Evolutionary conservation across 441 rosid species (phyloP), one percentile per base, ranked within the genome.

Genomic region (Gossypium davidsonii): DNA sequence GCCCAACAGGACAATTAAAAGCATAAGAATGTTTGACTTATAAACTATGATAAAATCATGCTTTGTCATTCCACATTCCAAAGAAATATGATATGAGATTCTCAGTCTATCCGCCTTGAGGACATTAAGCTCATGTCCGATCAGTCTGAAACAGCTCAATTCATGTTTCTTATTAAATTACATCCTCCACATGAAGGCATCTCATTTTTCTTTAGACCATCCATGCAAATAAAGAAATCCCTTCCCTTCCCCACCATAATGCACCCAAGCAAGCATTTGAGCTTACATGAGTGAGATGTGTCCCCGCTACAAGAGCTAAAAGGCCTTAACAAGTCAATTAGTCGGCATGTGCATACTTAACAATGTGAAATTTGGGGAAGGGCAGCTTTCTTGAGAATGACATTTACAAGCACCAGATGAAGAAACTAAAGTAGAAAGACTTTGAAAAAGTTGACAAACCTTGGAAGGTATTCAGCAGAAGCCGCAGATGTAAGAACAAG

Each of bases 401-500:
- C 14, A 56, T 2, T 34, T 21, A 56, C 51, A 56, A 21, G 15
- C 2, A 21, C 20, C 23, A 31, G 17, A 49, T 17, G 11, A 20
- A 18, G 58, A 73, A 73, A 63, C 7, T 6, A 4, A 21, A 23
- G 23, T 14, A 21, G 55, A 12, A 26, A 73, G 17, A 34, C 42
- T 34, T 34, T n/a, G 8, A 48, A 60, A n/a, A 62, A 60, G 64
- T 12, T 55, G 55, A 73, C 76, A 66, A 48, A 90, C 94, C 90
- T 87, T 72, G 90, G 85, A 76, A 90, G 82, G 67, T 62, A 77
- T 74, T 82, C 82, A 74, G 77, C 66, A 17, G 93, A 87, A 80
- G 91, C 90, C 63, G 85, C 88, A 67, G 85, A 84, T 58, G 89
- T 76, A 74, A 90, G 86, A 67, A 86, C 80, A 67, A 89, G 53